Evolutionary conservation across 1,284 basidiomycete genomes (phyloP), one percentile per base, ranked within the genome.

Genomic region (Pterulicium gracile): DNA sequence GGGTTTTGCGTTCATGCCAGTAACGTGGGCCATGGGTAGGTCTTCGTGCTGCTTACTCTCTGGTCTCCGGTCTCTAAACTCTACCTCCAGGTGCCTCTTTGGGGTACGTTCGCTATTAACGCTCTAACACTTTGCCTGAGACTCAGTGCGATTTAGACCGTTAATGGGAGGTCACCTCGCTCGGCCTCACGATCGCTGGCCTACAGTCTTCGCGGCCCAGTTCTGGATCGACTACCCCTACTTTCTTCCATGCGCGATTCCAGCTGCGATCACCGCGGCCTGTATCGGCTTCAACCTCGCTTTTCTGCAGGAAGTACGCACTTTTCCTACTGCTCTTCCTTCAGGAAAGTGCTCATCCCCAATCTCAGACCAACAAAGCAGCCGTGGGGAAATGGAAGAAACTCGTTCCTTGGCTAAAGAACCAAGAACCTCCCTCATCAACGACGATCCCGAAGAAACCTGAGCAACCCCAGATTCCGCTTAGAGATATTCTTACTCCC

Each of bases 161-260:
- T 57, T 81, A 22, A 69, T 84, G 7, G 82, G 81, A 24, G 82
- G 82, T 2, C 62, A 66, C 4, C 59, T 85, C 14, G 70, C 77
- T 13, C 68, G 64, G 18, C 81, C 82, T 0, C 65, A 67, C 21
- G 77, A 81, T 41, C 69, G 70, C 18, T 82, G 79, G 51, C 81
- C 77, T 0, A 47, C 49, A 0, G 20, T 72, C 0, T 84, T 83
- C 51, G 62, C 59, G 0, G 50, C 50, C 14, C 51, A 57, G 32
- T 81, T 85, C 54, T 66, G 77, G 65, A 68, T 65, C 44, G 56
- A 69, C 46, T 80, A 75, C 59, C 81, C 81, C 0, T 83, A 85
- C 61, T 82, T 83, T 54, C 64, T 85, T 4, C 75, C 81, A 0
- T 83, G 80, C 56, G 55, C 73, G 2, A 69, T 72, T 2, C 61